These are phyloP conservation scores for Ogataea siamensis DNA, from an alignment of 805 yeast genomes.

Conservation along the genomic window DNA sequence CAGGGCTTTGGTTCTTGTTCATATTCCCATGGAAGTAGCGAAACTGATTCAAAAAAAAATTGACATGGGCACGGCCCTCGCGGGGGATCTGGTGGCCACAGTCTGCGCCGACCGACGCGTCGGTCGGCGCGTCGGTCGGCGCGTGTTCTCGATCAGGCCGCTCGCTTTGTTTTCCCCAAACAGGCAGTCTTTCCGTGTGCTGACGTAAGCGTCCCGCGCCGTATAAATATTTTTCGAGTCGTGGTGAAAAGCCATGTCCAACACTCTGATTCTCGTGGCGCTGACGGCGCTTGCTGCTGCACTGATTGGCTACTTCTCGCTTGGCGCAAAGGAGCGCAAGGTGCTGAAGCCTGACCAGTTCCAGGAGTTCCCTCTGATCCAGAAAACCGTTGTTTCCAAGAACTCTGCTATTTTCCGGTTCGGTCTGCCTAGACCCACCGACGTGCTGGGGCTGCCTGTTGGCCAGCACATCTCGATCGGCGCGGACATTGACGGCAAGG, in stretches of 20 bases:
- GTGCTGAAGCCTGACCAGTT: conserved; percentile 66
- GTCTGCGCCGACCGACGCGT: not conserved
- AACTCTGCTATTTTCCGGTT: conserved; percentile 84
- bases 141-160: not conserved
- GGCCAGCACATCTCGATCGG: conserved; percentile 90
- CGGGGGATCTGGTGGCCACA: too few species aligned
- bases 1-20: conserved; percentile 5
- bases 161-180: conserved; percentile 14
- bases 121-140: too few species aligned
- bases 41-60: not conserved
- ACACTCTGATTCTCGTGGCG: conserved; percentile 18
- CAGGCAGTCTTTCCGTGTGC: too few species aligned
- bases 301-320: conserved; percentile 17
- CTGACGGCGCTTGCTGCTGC: conserved; percentile 26
- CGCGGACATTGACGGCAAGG: conserved; percentile 75
- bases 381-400: conserved; percentile 72
- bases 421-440: conserved; percentile 71
- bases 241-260: too few species aligned
- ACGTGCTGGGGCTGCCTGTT: conserved; percentile 82
- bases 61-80: too few species aligned
- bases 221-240: conserved; percentile 9
- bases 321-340: conserved; percentile 34
- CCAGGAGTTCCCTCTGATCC: conserved; percentile 75
- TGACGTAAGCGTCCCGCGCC: too few species aligned
- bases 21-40: conserved; percentile 3